Base-by-base conservation (phyloP, 192 early-diverging fungal species). In the Bifiguratus adelaidae region DNA sequence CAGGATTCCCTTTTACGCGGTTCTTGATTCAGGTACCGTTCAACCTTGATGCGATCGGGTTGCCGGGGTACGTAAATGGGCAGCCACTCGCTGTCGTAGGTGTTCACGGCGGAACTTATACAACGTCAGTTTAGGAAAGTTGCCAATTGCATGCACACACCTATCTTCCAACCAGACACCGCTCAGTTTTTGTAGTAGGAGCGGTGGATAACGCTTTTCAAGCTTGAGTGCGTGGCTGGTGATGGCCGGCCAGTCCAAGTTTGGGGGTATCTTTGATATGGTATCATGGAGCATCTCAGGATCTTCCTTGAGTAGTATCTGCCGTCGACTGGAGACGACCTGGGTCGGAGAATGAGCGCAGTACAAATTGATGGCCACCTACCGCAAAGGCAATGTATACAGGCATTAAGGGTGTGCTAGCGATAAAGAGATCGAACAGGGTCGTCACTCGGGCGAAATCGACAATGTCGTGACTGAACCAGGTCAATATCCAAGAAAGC, bases 401-500 rank as follows among this genome's bases (percentile, higher is more conserved):
- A 1, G 72, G 70, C 65, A 82, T 79, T 43, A 78, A 53, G 1
- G 81, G 74, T 23, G 63, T 61, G 42, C 70, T 73, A 13, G 77
- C 67, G 0, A 86, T 52, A 3, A 83, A 68, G 19, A 81, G 59
- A 50, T 86, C 81, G 47, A 77, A 79, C 19, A 86, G 60, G 21
- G 81, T 73, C 37, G 68, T 57, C 7, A 76, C 60, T 12, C 54
- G 57, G 23, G 54, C 37, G 28, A 71, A 65, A 28, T 65, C 57
- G 21, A 60, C 55, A n/a, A 86, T 16, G 44, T 83, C 73, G 48
- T 86, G 84, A 20, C 70, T 73, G 48, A 74, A 81, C 84, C 84
- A 86, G n/a, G 84, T 84, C 34, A 84, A 48, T 44, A 82, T 61
- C 80, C 80, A 84, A 45, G 76, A 78, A 33, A 86, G 61, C 23